Base-by-base conservation (phyloP, 2,329 filamentous ascomycete species). In the Arthrobotrys pseudoclavata region DNA sequence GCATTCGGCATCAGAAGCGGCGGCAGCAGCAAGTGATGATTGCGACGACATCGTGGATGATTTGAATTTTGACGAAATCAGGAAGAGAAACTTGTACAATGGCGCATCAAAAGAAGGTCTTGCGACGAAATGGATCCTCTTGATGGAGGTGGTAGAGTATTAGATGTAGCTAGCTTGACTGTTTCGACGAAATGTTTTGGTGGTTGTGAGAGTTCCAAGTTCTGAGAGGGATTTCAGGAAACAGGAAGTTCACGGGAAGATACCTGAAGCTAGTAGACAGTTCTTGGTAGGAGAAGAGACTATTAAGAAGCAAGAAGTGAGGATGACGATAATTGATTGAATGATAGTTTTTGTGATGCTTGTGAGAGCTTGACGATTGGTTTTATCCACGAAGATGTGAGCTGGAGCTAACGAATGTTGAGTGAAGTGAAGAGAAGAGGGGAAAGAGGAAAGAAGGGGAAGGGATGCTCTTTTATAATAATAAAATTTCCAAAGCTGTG, bases 21-120 rank as follows among this genome's bases (percentile, higher is more conserved):
- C 20, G 3, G 18, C 2, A n/a, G 34, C 12, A 60, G 18, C 1
- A 57, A 22, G 2, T 12, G 53, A 40, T n/a, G 34, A 42, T 40
- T 42, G 31, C 18, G n/a, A 60, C 20, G 55, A 20, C 55, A 60
- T 60, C 12, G 20, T 42, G 12, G 29, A 34, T 22, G 29, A 37
- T 4, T n/a, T 42, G n/a, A 18, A 29, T n/a, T 18, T 1, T 12
- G n/a, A 57, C 2, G 34, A 26, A 60, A 26, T 0, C 10, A 42
- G 20, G 2, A 10, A n/a, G 55, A 6, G 20, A 24, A 40, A 6
- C 52, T 42, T 3, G 31, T 24, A 40, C 7, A 6, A 13, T 4
- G 9, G 40, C 29, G 53, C 31, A 31, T 57, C 18, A 57, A 10
- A 34, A 34, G 31, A 5, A 34, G 31, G 6, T 34, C 31, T 9